Conservation (phyloP, 2,329 filamentous ascomycete species). For the Lithohypha guttulata region DNA sequence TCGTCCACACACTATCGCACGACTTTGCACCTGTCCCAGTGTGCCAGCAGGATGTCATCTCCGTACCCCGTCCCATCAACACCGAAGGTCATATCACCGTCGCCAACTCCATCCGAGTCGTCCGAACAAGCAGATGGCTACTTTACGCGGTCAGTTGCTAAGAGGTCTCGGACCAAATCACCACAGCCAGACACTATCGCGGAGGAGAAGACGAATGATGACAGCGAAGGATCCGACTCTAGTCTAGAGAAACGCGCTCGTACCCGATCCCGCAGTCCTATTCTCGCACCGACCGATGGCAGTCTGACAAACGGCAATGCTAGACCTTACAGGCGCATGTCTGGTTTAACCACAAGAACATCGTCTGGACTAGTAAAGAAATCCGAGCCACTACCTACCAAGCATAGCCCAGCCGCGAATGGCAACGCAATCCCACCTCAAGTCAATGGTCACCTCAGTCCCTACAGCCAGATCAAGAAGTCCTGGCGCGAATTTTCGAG, state of each 20-base stretch:
- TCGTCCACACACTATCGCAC: background rate
- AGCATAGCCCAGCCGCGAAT: slow-evolving; percentile 22
- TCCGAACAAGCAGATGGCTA: slow-evolving; percentile 48
- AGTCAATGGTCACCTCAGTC: slow-evolving; percentile 60
- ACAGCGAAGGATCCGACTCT: slow-evolving; percentile 42
- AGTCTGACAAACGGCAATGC: slow-evolving; percentile 15
- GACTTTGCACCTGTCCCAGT: background rate
- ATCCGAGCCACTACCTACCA: slow-evolving; percentile 30
- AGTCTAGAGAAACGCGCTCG: slow-evolving; percentile 50
- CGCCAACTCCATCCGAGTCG: slow-evolving; percentile 58
- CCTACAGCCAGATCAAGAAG: slow-evolving; percentile 47
- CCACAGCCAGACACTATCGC: slow-evolving; percentile 45
- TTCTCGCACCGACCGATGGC: slow-evolving; percentile 27
- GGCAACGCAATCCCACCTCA: slow-evolving; percentile 25
- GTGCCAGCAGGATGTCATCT: slow-evolving; percentile 31
- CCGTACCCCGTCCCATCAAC: slow-evolving; percentile 58
- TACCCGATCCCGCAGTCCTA: slow-evolving; percentile 61
- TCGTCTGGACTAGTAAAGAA: slow-evolving; percentile 26
- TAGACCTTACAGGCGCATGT: slow-evolving; percentile 37
- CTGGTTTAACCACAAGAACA: slow-evolving; percentile 41
- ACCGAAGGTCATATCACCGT: slow-evolving; percentile 81
- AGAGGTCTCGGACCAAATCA: slow-evolving; percentile 38
- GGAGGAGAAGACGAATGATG: slow-evolving; percentile 37
- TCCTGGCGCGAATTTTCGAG: slow-evolving; percentile 82
- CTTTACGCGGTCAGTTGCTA: slow-evolving; percentile 64